Base-by-base conservation (phyloP, 1,284 basidiomycete genomes). In the Ganoderma meredithae region DNA sequence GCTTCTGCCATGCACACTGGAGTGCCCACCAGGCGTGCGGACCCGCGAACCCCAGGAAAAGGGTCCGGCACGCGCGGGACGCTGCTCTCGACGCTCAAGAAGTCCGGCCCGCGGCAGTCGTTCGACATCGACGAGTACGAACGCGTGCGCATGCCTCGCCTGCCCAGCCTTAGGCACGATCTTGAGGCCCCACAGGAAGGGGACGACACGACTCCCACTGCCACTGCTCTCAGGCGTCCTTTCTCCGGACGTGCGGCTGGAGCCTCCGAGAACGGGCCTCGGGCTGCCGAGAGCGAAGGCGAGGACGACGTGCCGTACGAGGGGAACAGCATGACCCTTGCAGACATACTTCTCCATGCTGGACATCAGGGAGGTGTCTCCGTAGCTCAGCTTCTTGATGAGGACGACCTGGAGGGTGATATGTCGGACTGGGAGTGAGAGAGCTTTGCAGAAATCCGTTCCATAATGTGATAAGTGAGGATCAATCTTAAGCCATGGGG, bases 321-420 rank as follows among this genome's bases (percentile, higher is more conserved):
- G 61, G 74, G 74, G 8, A 72, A 72, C 62, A 77, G 76, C 49
- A 69, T 73, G 63, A 76, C 76, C 2, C 63, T 77, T 3, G 70
- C 71, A 19, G 75, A 76, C 25, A 76, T 76, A n/a, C 44, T 77
- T 40, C 60, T 77, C 61, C 72, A 74, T 43, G 75, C 74, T 10
- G 69, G 70, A 13, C 67, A 68, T 6, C 69, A 63, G 58, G 72
- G 71, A 33, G 63, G 66, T 13, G 60, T 62, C 2, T 69, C 72
- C 36, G 36, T 39, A 22, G 59, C 65, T 31, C 69, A 75, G 49
- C 27, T 76, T 3, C 44, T 76, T 7, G 72, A 41, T 4, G 70
- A 72, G 40, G 74, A 69, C 12, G 70, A 73, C 19, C 27, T 73
- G 10, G 73, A 66, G 17, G 75, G 75, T 19, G 74, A 76, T 4